Conservation (phyloP, 2,329 filamentous ascomycete species). For the Cylindrodendrum hubeiense region DNA sequence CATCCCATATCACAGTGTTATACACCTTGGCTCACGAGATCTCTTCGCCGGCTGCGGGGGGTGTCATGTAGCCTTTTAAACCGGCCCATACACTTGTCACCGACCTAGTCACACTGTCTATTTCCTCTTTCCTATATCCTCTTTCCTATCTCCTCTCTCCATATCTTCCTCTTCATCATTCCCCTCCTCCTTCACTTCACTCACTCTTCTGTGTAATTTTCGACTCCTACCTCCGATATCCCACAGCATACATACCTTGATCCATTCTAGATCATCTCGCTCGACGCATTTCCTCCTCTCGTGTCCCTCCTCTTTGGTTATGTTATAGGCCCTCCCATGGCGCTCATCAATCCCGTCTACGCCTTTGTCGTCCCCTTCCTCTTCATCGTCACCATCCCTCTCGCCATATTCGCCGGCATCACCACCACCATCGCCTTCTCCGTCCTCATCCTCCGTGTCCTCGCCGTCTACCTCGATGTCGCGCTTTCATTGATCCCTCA, state of each 20-base stretch:
- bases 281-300: background rate
- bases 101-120: slow-evolving; percentile 4
- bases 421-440: slow-evolving; percentile 73
- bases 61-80: slow-evolving; percentile 24
- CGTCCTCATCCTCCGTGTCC: slow-evolving; percentile 70
- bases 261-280: background rate
- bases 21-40: slow-evolving; percentile 9
- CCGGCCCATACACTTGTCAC: slow-evolving; percentile 2
- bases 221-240: slow-evolving; percentile 12
- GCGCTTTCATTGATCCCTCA: slow-evolving; percentile 68
- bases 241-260: background rate
- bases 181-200: slow-evolving; percentile 11
- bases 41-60: slow-evolving; percentile 6
- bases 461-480: slow-evolving; percentile 74
- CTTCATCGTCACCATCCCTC: slow-evolving; percentile 71
- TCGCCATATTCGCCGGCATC: slow-evolving; percentile 72
- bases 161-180: slow-evolving; percentile 13
- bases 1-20: background rate
- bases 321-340: slow-evolving; percentile 54
- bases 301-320: slow-evolving; percentile 26
- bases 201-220: too few relatives aligned
- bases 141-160: background rate
- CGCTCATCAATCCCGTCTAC: slow-evolving; percentile 66
- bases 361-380: slow-evolving; percentile 72
- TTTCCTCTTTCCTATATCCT: slow-evolving; percentile 12